Conservation (phyloP, 1,284 basidiomycete genomes). For the Cryptococcus sp. region DNA sequence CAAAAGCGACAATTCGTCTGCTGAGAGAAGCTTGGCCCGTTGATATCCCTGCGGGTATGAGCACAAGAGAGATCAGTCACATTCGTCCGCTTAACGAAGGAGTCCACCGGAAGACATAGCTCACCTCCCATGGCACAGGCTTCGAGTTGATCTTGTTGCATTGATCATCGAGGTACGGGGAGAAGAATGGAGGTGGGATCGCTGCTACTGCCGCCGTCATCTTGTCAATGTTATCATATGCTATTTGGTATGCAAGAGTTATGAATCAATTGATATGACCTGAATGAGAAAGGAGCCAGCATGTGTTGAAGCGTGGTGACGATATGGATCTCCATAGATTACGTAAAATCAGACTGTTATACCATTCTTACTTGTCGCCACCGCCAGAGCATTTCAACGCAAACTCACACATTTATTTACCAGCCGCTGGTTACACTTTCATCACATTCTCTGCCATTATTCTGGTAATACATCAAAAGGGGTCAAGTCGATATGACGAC, state of each 20-base stretch:
- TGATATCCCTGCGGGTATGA: slow-evolving; percentile 73
- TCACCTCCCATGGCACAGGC: slow-evolving; percentile 94
- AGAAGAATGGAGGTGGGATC: slow-evolving; percentile 79
- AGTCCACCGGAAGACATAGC: slow-evolving; percentile 17
- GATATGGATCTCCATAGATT: not conserved
- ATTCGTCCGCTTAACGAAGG: not conserved
- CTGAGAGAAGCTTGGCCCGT: slow-evolving; percentile 84
- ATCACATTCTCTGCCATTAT: too few species aligned
- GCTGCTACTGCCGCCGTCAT: slow-evolving; percentile 50
- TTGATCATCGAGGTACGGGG: slow-evolving; percentile 78
- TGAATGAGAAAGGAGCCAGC: not conserved
- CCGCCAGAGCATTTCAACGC: too few species aligned
- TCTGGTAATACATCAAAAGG: not conserved
- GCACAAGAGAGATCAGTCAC: slow-evolving; percentile 1
- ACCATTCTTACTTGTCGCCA: too few species aligned
- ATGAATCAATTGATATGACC: not conserved
- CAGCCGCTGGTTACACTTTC: too few species aligned
- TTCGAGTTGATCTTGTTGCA: slow-evolving; percentile 85
- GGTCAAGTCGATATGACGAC: slow-evolving; percentile 34
- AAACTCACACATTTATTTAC: too few species aligned
- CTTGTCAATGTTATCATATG: not conserved
- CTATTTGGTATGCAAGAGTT: not conserved
- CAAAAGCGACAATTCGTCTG: slow-evolving; percentile 85
- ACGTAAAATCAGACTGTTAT: not conserved
- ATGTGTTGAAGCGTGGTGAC: not conserved